Base-by-base conservation (phyloP, 768 basidiomycete genomes). In the Termitomyces eurrhizus region DNA sequence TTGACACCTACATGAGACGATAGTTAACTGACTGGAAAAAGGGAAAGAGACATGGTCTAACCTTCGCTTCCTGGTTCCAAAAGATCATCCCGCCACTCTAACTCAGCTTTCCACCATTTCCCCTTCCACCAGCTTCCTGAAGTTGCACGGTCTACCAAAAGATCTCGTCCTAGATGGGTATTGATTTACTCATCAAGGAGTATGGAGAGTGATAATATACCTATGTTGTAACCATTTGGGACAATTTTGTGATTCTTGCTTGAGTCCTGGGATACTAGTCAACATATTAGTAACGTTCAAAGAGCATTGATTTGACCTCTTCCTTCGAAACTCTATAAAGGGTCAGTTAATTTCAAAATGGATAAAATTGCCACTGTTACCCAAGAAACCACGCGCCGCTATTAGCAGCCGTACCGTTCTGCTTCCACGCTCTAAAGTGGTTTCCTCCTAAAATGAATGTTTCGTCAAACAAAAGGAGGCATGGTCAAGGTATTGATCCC, bases 401-500 rank as follows among this genome's bases (percentile, higher is more conserved):
- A 66, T 87, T 76, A 0, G 83, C 90, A 18, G 76, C 67, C 0
- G 88, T 86, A 3, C 91, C 92, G 65, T 93, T 92, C 78, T 95
- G 92, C 68, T 85, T 86, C 92, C 92, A 95, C 8, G 91, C 91
- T 52, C 92, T 82, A 67, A 91, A 95, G 69, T 95, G 93, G 59
- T 94, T 87, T 2, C 92, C 93, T n/a, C 92, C 92, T 81, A 59
- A 55, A 33, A 33, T 67, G 46, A 39, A 29, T 53, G 12, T 26
- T 14, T 33, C 36, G 24, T 35, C 48, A 55, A 51, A 62, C 50
- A 59, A 32, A 37, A 62, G n/a, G 41, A 32, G 41, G 7, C 41
- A 9, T 16, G 53, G 53, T 36, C 13, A 41, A 54, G 13, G 8
- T 46, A 0, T 50, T 18, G 4, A 26, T n/a, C 35, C 62, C 71